These are phyloP conservation scores for Stagonosporopsis rhizophila DNA, from an alignment of 2,329 filamentous ascomycete species.

Conservation along the genomic window DNA sequence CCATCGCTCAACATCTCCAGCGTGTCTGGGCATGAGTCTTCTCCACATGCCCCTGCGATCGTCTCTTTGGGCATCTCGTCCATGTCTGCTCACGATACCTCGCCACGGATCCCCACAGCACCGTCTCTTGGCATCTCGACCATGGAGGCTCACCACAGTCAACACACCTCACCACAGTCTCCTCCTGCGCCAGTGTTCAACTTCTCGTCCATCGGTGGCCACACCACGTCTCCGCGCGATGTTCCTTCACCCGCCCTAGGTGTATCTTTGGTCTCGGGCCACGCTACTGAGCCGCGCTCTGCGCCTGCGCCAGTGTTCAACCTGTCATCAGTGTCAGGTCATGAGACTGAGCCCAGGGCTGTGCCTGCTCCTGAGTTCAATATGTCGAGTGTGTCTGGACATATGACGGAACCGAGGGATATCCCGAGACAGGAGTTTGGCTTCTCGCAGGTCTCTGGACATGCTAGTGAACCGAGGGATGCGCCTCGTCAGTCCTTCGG, in stretches of 20 bases:
- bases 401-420: constrained; percentile 38
- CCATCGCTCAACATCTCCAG: constrained; percentile 34
- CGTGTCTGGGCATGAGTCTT: constrained; percentile 38
- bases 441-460: constrained; percentile 33
- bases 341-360: constrained; percentile 30
- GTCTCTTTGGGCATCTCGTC: constrained; percentile 30
- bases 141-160: constrained; percentile 31
- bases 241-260: constrained; percentile 21
- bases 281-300: constrained; percentile 33
- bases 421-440: constrained; percentile 26
- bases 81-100: constrained; percentile 34
- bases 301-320: constrained; percentile 22
- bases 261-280: constrained; percentile 30
- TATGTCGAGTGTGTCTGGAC: constrained; percentile 33
- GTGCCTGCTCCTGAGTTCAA: constrained; percentile 25
- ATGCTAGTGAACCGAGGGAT: constrained; percentile 27
- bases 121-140: constrained; percentile 25
- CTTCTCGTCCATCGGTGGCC: constrained; percentile 29
- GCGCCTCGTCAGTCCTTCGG: constrained; percentile 23
- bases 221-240: constrained; percentile 34
- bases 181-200: constrained; percentile 18
- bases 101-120: constrained; percentile 24
- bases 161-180: constrained; percentile 28
- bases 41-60: constrained; percentile 25
- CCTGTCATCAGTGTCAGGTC: constrained; percentile 32